phyloP scores from a whole-genome alignment of 2,329 filamentous ascomycete genomes.

The Pseudopithomyces maydicus region DNA sequence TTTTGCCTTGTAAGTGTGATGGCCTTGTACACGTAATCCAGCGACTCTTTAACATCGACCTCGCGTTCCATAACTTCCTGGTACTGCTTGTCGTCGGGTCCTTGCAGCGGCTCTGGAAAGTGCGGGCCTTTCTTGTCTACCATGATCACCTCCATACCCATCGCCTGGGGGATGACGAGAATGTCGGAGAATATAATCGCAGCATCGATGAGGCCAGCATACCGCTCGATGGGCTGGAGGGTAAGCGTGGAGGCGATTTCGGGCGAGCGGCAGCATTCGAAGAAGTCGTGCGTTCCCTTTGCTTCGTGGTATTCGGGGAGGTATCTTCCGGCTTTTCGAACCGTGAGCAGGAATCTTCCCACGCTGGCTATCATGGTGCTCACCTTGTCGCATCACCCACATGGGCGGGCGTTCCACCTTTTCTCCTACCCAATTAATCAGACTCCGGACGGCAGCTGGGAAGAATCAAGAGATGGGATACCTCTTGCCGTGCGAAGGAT shows the following conservation, averaged over 20 bases:
- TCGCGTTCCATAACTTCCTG: conserved; percentile 72
- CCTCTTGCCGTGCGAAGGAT: conserved; percentile 88
- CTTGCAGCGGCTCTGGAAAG: conserved; percentile 83
- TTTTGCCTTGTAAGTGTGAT: conserved; percentile 91
- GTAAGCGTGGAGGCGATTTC: conserved; percentile 93
- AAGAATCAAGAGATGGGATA: conserved; percentile 45
- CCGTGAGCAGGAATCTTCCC: conserved; percentile 16
- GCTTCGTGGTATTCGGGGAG: conserved; percentile 97
- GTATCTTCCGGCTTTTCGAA: conserved; percentile 79
- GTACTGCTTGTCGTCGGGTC: conserved; percentile 84
- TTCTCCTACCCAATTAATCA: conserved; percentile 65
- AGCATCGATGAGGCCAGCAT: conserved; percentile 85
- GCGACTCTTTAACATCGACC: conserved; percentile 82
- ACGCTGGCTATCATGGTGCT: conserved; percentile 21
- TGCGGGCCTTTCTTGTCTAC: conserved; percentile 95
- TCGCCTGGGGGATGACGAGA: conserved; percentile 93
- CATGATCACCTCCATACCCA: conserved; percentile 99
- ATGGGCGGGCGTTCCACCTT: conserved; percentile 90
- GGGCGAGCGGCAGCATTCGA: conserved; percentile 92
- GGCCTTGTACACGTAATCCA: conserved; percentile 95
- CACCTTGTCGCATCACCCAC: conserved; percentile 99
- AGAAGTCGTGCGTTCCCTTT: conserved; percentile 91
- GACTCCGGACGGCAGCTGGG: background rate
- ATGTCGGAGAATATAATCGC: conserved; percentile 99
- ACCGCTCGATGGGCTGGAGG: conserved; percentile 92